A percentile compares a stretch with the other conserved stretches of the same genome.
phyloP scores from a whole-genome alignment of 257 asterid species.

The Solanum etuberosum region DNA sequence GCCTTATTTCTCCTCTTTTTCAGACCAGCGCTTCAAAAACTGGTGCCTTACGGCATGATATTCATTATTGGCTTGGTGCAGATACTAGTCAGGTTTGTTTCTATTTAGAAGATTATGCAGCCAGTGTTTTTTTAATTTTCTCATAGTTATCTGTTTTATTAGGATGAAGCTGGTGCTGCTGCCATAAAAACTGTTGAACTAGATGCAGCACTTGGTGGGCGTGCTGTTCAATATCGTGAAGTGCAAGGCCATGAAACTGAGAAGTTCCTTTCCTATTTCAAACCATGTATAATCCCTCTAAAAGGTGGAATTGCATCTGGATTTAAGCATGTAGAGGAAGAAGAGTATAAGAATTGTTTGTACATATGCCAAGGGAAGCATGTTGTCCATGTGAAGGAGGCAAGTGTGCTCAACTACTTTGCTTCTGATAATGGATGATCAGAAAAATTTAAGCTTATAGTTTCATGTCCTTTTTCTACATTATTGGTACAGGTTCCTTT shows the following conservation, averaged over 20 bases:
- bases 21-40: conserved; percentile 82
- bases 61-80: conserved; percentile 96
- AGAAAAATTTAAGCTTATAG: neutral
- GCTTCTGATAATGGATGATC: neutral
- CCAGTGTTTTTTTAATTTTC: neutral
- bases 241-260: conserved; percentile 95
- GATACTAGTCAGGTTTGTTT: conserved; percentile 77
- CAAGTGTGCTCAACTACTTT: conserved; percentile 17
- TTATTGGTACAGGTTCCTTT: conserved; percentile 61
- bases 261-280: conserved; percentile 93
- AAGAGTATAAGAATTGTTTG: conserved; percentile 70
- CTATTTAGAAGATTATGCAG: neutral
- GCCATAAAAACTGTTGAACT: conserved; percentile 83
- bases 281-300: conserved; percentile 95
- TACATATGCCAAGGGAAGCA: conserved; percentile 92
- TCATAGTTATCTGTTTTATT: conserved; percentile 4
- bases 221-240: conserved; percentile 98
- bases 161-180: conserved; percentile 96
- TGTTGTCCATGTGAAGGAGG: conserved; percentile 95
- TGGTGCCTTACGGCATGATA: conserved; percentile 82
- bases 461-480: conserved; percentile 1
- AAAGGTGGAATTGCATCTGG: conserved; percentile 96
- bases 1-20: conserved; percentile 9
- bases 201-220: conserved; percentile 95
- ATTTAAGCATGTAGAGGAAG: conserved; percentile 67